Base-by-base conservation (phyloP, 1,284 basidiomycete genomes). In the Austroboletus novae-zelandiae region DNA sequence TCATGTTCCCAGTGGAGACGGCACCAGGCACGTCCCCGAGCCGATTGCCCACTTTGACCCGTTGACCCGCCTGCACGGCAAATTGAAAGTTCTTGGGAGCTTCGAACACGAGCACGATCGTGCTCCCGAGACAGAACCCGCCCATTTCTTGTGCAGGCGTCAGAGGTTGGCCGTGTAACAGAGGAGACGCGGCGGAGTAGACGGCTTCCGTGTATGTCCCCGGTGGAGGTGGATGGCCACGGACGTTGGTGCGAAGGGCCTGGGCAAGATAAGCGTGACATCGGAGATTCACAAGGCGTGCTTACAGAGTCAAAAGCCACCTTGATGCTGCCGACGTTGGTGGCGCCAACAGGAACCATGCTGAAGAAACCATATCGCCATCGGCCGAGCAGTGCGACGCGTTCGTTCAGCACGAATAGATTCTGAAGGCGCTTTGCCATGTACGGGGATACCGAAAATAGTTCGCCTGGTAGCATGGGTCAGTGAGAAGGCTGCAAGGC, bases 301-400 rank as follows among this genome's bases (percentile, higher is more conserved):
- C 79, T 54, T 45, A 88, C 90, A 63, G 87, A 78, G 72, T 99
- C 97, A 71, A 99, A 99, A 71, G 98, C 96, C 69, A 99, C 83
- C 57, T 87, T 87, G 72, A 99, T 99, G 57, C 89, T 93, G 9
- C 96, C 96, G 50, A 99, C 97, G 67, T 99, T 99, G 18, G 96
- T 98, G 3, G 97, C 96, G 9, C 96, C 97, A 27, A 99, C 95
- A 11, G 96, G 96, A 0, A 96, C 85, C 94, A 98, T 98, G 37
- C 89, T 78, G 70, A 98, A 99, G 78, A 98, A 98, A 6, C 96
- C 96, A 64, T 97, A 76, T 65, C 85, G 83, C 96, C 97, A 99
- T 48, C 93, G 78, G 7, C 96, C 97, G 30, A 99, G 84, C n/a
- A 99, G 75, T 1, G 96, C 94, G 9, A 99, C 96, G 17, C 96